phyloP scores from a whole-genome alignment of 306 rosid species.

The Dryas octopetala region DNA sequence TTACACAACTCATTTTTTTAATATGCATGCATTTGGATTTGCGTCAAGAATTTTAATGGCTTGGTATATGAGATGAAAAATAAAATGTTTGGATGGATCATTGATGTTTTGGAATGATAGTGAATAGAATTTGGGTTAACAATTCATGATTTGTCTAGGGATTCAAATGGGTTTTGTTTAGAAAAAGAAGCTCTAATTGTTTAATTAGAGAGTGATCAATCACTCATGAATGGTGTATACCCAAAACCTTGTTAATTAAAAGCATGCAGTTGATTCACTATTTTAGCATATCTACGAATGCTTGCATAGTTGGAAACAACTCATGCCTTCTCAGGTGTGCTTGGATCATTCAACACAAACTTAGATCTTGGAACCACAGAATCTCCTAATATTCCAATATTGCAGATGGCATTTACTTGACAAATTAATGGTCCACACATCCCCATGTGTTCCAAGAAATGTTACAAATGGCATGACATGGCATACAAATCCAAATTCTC shows the following conservation, averaged over 20 bases:
- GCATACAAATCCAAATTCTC: too few species aligned
- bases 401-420: too few species aligned
- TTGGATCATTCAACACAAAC: conserved; percentile 3
- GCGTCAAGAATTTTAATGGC: too few species aligned
- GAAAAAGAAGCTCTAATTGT: neutral
- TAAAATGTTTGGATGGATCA: too few species aligned
- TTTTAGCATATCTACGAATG: neutral
- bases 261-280: neutral
- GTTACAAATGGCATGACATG: neutral
- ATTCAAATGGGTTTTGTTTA: too few species aligned
- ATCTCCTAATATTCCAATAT: neutral
- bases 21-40: too few species aligned
- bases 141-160: too few species aligned
- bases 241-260: neutral
- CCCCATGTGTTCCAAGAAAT: neutral
- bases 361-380: conserved; percentile 8
- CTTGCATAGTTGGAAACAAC: conserved; percentile 5
- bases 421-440: neutral
- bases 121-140: too few species aligned
- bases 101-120: too few species aligned
- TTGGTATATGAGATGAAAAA: too few species aligned
- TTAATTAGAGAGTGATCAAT: neutral
- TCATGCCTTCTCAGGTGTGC: neutral
- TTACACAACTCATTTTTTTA: neutral
- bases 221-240: neutral